These are phyloP conservation scores for Solanum chacoense DNA, from an alignment of 305 asterid genomes.

Conservation along the genomic window DNA sequence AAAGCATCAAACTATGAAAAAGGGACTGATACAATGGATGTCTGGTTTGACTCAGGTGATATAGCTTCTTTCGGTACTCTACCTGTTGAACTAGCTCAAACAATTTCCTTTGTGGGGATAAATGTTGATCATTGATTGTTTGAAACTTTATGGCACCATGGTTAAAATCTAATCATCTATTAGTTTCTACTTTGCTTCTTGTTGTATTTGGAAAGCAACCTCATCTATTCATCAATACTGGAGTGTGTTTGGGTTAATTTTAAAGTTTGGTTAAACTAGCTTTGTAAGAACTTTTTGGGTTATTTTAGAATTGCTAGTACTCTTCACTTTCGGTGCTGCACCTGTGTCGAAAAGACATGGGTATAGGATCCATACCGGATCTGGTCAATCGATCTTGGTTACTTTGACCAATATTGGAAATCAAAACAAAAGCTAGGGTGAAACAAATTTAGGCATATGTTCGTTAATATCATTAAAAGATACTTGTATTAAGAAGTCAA, in stretches of 20 bases:
- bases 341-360: background rate
- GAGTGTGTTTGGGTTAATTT: background rate
- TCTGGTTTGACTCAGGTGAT: slow-evolving; percentile 98
- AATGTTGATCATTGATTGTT: background rate
- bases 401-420: background rate
- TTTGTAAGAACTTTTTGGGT: background rate
- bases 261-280: background rate
- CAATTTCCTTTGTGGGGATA: background rate
- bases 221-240: background rate
- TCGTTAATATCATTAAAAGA: background rate
- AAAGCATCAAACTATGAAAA: slow-evolving; percentile 68
- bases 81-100: background rate
- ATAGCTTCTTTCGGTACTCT: slow-evolving; percentile 1
- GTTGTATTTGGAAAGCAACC: background rate
- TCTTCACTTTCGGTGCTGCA: background rate
- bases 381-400: background rate
- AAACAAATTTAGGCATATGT: background rate
- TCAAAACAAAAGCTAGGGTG: background rate
- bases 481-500: background rate
- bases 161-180: background rate
- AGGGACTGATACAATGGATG: slow-evolving; percentile 98
- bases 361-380: background rate
- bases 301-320: background rate
- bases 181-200: background rate
- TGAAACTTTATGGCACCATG: background rate